Percentiles rank a stretch among this genome's conserved stretches.
Evolutionary conservation across 2,329 filamentous ascomycete genomes (phyloP).

Genomic region (Penicillium vulpinum): DNA sequence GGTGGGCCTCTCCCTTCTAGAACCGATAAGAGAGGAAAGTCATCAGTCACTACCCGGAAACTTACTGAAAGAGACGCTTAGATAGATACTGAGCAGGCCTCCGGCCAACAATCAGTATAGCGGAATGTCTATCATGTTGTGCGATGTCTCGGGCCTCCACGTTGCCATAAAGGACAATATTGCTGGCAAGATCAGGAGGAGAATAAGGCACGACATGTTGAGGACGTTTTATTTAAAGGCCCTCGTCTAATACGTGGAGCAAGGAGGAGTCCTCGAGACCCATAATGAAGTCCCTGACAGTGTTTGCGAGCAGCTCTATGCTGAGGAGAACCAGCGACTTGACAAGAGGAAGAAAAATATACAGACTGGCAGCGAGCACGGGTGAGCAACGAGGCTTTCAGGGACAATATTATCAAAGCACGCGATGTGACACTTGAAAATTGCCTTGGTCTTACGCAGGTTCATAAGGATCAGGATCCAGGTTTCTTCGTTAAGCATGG

Average conservation of each 20-base stretch:
- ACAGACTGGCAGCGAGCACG: conserved; percentile 29
- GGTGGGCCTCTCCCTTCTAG: background rate
- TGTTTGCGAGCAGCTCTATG: conserved; percentile 35
- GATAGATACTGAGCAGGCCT: conserved; percentile 21
- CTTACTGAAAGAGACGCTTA: conserved; percentile 25
- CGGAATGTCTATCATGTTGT: conserved; percentile 32
- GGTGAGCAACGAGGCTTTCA: conserved; percentile 19
- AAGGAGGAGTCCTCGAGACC: conserved; percentile 8
- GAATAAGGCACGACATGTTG: conserved; percentile 38
- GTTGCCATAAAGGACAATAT: conserved; percentile 27
- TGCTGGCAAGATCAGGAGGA: conserved; percentile 36
- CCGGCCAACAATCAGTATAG: conserved; percentile 30
- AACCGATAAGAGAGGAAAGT: conserved; percentile 21
- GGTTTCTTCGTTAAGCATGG: too few relatives aligned
- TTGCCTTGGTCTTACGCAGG: too few relatives aligned
- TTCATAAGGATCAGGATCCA: too few relatives aligned
- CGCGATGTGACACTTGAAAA: too few relatives aligned
- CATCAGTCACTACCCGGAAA: conserved; percentile 26
- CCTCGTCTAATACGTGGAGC: conserved; percentile 30
- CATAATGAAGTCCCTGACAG: conserved; percentile 31
- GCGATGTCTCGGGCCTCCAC: conserved; percentile 31
- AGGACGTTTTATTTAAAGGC: conserved; percentile 27
- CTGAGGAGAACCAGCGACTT: conserved; percentile 31
- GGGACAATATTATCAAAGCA: conserved; percentile 25
- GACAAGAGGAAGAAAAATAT: conserved; percentile 24